Percentiles rank a stretch among this genome's conserved stretches.
phyloP scores from a whole-genome alignment of 2,329 filamentous ascomycete genomes.

The Neopestalotiopsis sp. region DNA sequence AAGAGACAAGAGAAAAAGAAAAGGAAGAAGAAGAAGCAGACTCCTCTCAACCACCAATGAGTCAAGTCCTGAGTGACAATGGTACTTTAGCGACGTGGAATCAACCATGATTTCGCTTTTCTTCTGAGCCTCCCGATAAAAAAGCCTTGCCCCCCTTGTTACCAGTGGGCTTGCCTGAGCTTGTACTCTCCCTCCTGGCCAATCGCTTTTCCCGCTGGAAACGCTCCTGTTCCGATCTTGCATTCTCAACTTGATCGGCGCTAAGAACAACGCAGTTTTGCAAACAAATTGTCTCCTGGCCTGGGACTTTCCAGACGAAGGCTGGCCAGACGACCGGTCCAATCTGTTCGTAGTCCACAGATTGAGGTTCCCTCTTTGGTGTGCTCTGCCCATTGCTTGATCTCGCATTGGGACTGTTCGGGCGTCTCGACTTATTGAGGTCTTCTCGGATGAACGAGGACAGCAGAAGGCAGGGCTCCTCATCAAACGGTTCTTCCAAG shows the following conservation, averaged over 20 bases:
- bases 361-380: background rate
- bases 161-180: background rate
- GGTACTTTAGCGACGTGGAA: background rate
- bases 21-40: too few relatives aligned
- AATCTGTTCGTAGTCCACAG: background rate
- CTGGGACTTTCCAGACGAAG: background rate
- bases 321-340: background rate
- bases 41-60: too few relatives aligned
- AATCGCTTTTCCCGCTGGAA: background rate
- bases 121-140: background rate
- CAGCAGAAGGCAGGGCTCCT: too few relatives aligned
- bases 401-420: too few relatives aligned
- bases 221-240: too few relatives aligned
- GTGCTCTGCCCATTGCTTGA: background rate
- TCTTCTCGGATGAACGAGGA: too few relatives aligned
- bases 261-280: background rate
- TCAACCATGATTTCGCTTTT: background rate
- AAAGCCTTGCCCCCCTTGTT: background rate
- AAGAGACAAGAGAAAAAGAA: too few relatives aligned
- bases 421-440: too few relatives aligned
- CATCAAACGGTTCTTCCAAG: too few relatives aligned
- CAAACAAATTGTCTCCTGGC: background rate
- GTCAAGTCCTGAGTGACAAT: too few relatives aligned
- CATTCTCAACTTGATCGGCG: background rate
- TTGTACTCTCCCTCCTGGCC: background rate